Percentiles rank a stretch among this genome's conserved stretches.
Evolutionary conservation across 495 filamentous ascomycete species (phyloP).

Genomic region (Xylaria cubensis): DNA sequence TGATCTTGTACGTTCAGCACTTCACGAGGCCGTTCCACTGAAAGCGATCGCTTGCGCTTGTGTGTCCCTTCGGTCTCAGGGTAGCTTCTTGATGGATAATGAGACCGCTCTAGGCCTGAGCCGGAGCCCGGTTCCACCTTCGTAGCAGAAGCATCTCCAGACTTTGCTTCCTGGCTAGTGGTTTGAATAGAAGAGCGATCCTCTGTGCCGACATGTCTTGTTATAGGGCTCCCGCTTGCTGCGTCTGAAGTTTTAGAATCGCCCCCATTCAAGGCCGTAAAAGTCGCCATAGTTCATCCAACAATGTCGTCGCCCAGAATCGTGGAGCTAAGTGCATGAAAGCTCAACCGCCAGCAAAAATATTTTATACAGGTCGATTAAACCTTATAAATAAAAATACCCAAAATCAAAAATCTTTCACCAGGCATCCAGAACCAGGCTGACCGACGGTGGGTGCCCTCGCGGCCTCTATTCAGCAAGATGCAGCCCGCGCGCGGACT

Average conservation of each 20-base stretch:
- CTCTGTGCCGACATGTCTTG: slow-evolving; percentile 36
- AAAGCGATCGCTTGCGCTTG: slow-evolving; percentile 62
- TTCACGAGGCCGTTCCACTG: slow-evolving; percentile 46
- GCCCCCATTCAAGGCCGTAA: slow-evolving; percentile 57
- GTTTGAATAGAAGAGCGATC: slow-evolving; percentile 35
- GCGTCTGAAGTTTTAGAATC: slow-evolving; percentile 50
- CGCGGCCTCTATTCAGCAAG: slow-evolving; percentile 22
- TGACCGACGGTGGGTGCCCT: background rate
- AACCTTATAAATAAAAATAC: background rate
- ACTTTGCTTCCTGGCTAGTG: slow-evolving; percentile 40
- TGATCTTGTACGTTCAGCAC: slow-evolving; percentile 39
- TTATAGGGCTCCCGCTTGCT: slow-evolving; percentile 34
- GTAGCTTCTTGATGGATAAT: slow-evolving; percentile 46
- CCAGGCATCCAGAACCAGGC: slow-evolving; percentile 16
- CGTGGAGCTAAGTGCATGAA: slow-evolving; percentile 38
- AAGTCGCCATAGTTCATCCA: slow-evolving; percentile 53
- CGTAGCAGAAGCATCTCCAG: slow-evolving; percentile 38
- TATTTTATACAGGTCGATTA: background rate
- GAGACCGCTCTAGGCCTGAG: slow-evolving; percentile 45
- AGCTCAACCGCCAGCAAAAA: slow-evolving; percentile 20
- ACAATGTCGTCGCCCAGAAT: slow-evolving; percentile 40
- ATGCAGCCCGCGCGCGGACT: slow-evolving; percentile 17
- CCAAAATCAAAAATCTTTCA: background rate
- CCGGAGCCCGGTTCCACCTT: slow-evolving; percentile 44
- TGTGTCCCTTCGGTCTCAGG: slow-evolving; percentile 50